Conservation (phyloP, 192 early-diverging fungal species). For the Helicostylum pulchrum region DNA sequence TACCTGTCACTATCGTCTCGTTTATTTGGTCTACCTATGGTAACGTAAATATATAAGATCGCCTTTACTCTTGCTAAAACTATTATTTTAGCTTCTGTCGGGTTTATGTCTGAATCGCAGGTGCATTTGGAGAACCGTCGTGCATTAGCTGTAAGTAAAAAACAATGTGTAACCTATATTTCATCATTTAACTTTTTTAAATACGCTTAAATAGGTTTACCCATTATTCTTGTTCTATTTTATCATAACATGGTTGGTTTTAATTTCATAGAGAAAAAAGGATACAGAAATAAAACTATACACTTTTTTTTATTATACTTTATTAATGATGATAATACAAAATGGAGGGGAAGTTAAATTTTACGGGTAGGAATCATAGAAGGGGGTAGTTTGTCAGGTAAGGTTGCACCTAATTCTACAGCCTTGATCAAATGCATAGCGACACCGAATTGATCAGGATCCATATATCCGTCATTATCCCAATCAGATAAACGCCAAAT, state of each 20-base stretch:
- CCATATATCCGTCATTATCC: conserved; percentile 79
- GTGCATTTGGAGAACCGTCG: conserved; percentile 79
- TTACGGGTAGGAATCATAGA: conserved; percentile 41
- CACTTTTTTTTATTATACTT: too few relatives aligned
- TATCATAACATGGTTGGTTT: conserved; percentile 89
- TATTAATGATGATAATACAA: background rate
- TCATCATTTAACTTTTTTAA: background rate
- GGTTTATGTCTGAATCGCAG: conserved; percentile 78
- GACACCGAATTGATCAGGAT: conserved; percentile 79
- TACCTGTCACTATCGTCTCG: conserved; percentile 69
- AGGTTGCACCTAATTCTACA: conserved; percentile 39
- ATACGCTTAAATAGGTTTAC: conserved; percentile 45
- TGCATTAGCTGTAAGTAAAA: conserved; percentile 67
- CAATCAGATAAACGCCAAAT: conserved; percentile 78
- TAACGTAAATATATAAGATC: conserved; percentile 21
- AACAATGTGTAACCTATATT: background rate
- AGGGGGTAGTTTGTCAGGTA: conserved; percentile 46
- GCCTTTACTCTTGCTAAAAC: background rate
- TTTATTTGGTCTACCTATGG: conserved; percentile 88
- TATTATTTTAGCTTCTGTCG: conserved; percentile 67
- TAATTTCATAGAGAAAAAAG: conserved; percentile 53
- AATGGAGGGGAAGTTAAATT: conserved; percentile 12
- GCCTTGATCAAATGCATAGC: conserved; percentile 69
- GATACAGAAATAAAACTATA: background rate
- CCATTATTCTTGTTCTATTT: conserved; percentile 95